Base-by-base conservation (phyloP, 495 filamentous ascomycete genomes). In the Filosporella fistucella region DNA sequence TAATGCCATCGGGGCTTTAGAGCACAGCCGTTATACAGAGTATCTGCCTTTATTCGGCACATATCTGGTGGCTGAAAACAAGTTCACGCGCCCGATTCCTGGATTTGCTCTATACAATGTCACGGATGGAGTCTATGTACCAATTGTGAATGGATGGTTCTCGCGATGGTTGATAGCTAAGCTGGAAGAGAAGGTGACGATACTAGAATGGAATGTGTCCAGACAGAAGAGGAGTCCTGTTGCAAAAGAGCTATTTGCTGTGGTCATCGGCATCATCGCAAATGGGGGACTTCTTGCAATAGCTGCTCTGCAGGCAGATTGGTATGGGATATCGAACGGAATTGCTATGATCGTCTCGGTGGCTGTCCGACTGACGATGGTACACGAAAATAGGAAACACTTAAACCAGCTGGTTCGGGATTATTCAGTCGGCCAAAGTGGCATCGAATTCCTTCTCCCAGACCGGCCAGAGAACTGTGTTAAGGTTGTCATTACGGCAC, bases 91-190 rank as follows among this genome's bases (percentile, higher is more conserved):
- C 8, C 13, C 28, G 11, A 34, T 14, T n/a, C 18, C 44, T 11
- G 33, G 44, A 13, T 47, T 36, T 13, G 17, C 22, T 36, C 44
- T 47, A 12, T 47, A 47, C 33, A 47, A 47, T 26, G 24, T 35
- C n/a, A 26, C 44, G 5, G 44, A 47, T 26, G 44, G 17, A 42
- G 39, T 42, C 5, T 22, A 17, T 4, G 28, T 22, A 25, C 23
- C 39, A 8, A 42, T 17, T 16, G 10, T 42, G 9, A 22, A 17
- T 12, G 39, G 39, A 20, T 42, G 39, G 39, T 42, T 42, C 39
- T 17, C 17, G 9, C 21, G 39, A 4, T 42, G 39, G 39, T 24
- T 42, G 28, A 30, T 30, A 30, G 28, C 28, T 8, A 30, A 30
- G 8, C n/a, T 30, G 28, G n/a, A 8, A 8, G 28, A 30, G 8